Evolutionary conservation across 257 asterid genomes (phyloP), one percentile per base, ranked within the genome.

Genomic region (Craterostigma plantagineum): DNA sequence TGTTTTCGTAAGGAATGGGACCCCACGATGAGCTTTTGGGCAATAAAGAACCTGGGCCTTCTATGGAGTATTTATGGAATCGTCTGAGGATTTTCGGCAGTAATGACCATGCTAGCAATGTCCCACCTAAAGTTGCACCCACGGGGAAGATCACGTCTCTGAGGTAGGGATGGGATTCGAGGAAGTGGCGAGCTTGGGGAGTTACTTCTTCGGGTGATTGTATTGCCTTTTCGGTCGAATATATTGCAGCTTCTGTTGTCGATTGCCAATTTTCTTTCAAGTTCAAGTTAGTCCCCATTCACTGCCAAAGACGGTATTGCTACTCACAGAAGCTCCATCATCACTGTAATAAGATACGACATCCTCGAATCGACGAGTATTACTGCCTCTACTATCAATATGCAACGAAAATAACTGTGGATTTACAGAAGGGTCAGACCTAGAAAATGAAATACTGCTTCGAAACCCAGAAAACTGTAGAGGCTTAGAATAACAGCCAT

Each of bases 61-160:
- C 65, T 17, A 57, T 61, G 0, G 92, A 66, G 59, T 72, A 75
- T 55, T 55, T 67, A 46, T 90, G 91, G 52, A 83, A 68, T 52
- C 70, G 68, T 67, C 73, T 74, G 54, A 90, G 69, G 46, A 83
- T 27, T 56, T 68, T 61, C n/a, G 98, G 95, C 76, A 90, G 35
- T 51, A 83, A 76, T 4, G 78, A 58, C 95, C 98, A 90, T 0
- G 81, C 93, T 57, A 90, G 34, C 37, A 83, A 46, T 0, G 85
- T 68, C 33, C 77, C 92, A n/a, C 39, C 54, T 51, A 83, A 50
- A 54, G 95, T 83, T 48, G 79, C 78, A 40, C 79, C 70, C 47
- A 65, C 77, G 0, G 98, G 95, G 36, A 77, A 92, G 58, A 87
- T 60, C 39, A 79, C 93, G 50, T 87, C 95, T 61, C 75, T 68